Base-by-base conservation (phyloP, 176 grass and related monocot genomes). In the Ensete ventricosum region DNA sequence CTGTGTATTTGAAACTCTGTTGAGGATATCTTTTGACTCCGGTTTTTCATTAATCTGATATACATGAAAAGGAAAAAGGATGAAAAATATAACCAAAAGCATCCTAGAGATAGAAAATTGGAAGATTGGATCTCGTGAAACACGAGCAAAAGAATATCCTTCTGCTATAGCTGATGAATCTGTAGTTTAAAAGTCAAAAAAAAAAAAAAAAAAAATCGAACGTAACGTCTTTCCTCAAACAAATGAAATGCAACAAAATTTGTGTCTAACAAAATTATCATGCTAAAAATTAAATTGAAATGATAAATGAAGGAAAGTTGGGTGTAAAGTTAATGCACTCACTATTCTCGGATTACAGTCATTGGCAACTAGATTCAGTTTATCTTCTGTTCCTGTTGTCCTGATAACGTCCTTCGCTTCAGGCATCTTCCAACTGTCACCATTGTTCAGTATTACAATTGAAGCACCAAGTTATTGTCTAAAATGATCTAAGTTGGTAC, bases 391-490 rank as follows among this genome's bases (percentile, higher is more conserved):
- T 77, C 53, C 77, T 21, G 53, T 59, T 57, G 24, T 50, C 54
- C 65, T 58, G 62, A 79, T 48, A 11, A 73, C 23, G 50, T 73
- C 78, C 48, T 73, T 80, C 19, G 78, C n/a, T 80, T 80, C 78
- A 20, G 78, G 78, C 78, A 80, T 64, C 13, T 17, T 73, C 78
- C 78, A 80, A 58, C 71, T 80, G 50, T 22, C 59, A 58, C 19
- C 26, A 23, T 13, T 20, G 54, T 53, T 53, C 21, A 9, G 16
- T 69, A 16, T 48, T 8, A 43, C 14, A 7, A 48, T 14, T 3
- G 24, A 43, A 17, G 6, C 29, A 26, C 29, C 34, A 43, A 43
- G 34, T 43, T 43, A 43, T 43, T 43, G 34, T 43, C 34, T 43
- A 43, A 5, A 6, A 43, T 6, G 34, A 43, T 43, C 34, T 5